Evolutionary conservation across 164 flowering plant species (phyloP).

Genomic region (Cinnamomum micranthum): DNA sequence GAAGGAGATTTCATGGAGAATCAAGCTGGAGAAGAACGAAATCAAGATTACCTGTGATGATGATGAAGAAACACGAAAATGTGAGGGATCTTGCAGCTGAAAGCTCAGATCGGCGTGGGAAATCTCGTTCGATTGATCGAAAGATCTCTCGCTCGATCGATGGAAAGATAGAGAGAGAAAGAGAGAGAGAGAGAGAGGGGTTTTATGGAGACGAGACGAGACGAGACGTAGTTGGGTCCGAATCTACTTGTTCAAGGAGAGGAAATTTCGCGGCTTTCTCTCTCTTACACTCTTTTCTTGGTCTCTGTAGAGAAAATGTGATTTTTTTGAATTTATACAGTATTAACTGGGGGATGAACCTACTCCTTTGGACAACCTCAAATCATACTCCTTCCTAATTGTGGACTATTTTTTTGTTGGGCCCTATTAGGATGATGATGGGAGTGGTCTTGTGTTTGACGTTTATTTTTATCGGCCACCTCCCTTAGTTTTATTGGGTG

Average conservation of each 20-base stretch:
- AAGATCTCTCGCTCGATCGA: background rate
- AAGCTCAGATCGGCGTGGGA: background rate
- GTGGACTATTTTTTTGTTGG: too few relatives aligned
- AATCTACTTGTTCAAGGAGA: background rate
- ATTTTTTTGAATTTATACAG: too few relatives aligned
- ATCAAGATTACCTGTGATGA: background rate
- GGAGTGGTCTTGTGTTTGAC: too few relatives aligned
- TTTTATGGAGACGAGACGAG: background rate
- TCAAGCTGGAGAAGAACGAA: background rate
- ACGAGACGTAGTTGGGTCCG: background rate
- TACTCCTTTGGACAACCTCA: too few relatives aligned
- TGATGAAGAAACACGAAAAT: too few relatives aligned
- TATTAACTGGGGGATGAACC: too few relatives aligned
- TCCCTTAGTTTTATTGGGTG: too few relatives aligned
- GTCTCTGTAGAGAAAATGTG: too few relatives aligned
- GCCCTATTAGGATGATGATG: too few relatives aligned
- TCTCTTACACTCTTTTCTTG: background rate
- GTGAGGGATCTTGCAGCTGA: background rate
- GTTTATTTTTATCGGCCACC: too few relatives aligned
- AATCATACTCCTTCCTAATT: too few relatives aligned
- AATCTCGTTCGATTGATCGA: background rate
- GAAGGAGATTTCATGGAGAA: background rate
- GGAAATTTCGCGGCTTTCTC: constrained; percentile 1
- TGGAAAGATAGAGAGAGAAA: background rate
- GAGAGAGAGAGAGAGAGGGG: background rate